Evolutionary conservation across 2,329 filamentous ascomycete species (phyloP).

Genomic region (Macroventuria anomochaeta): DNA sequence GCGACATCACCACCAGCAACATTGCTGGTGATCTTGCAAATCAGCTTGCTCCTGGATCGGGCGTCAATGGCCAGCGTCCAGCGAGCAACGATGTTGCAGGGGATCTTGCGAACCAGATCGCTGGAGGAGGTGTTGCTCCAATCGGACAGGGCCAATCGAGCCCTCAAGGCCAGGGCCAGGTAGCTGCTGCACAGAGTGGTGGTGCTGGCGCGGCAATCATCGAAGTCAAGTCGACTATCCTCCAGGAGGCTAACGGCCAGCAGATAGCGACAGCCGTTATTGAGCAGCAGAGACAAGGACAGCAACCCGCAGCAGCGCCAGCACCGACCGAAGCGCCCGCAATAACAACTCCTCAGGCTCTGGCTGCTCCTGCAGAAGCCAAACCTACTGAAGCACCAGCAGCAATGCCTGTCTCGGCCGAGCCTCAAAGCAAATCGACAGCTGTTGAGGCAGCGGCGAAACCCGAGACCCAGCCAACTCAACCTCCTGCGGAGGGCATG

Average conservation of each 20-base stretch:
- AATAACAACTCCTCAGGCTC: slow-evolving; percentile 3
- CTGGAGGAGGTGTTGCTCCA: not conserved
- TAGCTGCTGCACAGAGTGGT: slow-evolving; percentile 11
- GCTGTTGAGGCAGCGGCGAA: slow-evolving; percentile 4
- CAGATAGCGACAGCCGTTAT: slow-evolving; percentile 18
- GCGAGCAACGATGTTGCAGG: slow-evolving; percentile 10
- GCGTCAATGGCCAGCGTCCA: slow-evolving; percentile 7
- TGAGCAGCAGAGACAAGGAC: slow-evolving; percentile 11
- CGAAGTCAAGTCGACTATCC: slow-evolving; percentile 21
- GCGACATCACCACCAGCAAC: slow-evolving; percentile 18
- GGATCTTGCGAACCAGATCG: slow-evolving; percentile 14
- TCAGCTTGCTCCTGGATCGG: slow-evolving; percentile 24
- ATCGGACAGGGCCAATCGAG: slow-evolving; percentile 7
- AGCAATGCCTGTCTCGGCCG: slow-evolving; percentile 16
- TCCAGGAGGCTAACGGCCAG: slow-evolving; percentile 18
- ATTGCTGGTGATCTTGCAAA: slow-evolving; percentile 27
- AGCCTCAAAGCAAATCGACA: not conserved
- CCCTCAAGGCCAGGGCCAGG: slow-evolving; percentile 16
- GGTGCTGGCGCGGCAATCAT: slow-evolving; percentile 12
- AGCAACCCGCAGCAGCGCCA: slow-evolving; percentile 13
- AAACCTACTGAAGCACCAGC: slow-evolving; percentile 7
- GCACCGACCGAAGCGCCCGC: slow-evolving; percentile 8
- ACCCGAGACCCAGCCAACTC: slow-evolving; percentile 14
- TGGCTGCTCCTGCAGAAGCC: slow-evolving; percentile 8
- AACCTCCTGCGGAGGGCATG: slow-evolving; percentile 6